These are phyloP conservation scores for Mimosa pudica DNA, from an alignment of 306 rosid species.

Conservation along the genomic window DNA sequence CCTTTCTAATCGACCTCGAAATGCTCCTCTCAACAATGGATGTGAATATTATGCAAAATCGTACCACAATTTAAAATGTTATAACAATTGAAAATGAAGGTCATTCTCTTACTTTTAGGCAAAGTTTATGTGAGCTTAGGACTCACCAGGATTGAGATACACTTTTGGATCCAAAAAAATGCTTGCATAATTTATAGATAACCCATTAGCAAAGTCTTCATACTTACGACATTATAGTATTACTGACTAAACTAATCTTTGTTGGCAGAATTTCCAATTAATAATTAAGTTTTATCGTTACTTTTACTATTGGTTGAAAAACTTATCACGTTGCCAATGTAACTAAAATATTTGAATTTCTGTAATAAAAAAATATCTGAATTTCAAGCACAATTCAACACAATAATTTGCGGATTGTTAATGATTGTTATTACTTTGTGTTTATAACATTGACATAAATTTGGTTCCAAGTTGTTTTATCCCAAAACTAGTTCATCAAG, in stretches of 20 bases:
- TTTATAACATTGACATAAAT: background rate
- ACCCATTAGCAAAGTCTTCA: too few species aligned
- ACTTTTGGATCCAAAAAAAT: too few species aligned
- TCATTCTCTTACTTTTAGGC: background rate
- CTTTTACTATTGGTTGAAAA: background rate
- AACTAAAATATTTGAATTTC: background rate
- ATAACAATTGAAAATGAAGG: background rate
- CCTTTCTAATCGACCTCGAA: background rate
- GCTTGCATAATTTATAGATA: too few species aligned
- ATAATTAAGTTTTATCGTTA: background rate
- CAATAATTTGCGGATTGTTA: background rate
- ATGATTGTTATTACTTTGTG: background rate
- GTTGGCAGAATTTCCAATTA: background rate
- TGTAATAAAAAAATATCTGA: background rate
- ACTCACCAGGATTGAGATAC: too few species aligned
- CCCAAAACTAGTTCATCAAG: background rate
- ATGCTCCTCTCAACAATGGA: background rate
- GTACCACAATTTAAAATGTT: too few species aligned
- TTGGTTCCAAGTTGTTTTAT: background rate
- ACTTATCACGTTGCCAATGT: background rate
- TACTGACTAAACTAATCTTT: too few species aligned
- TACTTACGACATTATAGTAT: too few species aligned
- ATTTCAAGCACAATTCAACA: background rate
- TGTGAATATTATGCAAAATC: too few species aligned
- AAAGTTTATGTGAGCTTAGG: too few species aligned